Conservation (phyloP, 768 basidiomycete genomes). For the Phylloporus sp. region DNA sequence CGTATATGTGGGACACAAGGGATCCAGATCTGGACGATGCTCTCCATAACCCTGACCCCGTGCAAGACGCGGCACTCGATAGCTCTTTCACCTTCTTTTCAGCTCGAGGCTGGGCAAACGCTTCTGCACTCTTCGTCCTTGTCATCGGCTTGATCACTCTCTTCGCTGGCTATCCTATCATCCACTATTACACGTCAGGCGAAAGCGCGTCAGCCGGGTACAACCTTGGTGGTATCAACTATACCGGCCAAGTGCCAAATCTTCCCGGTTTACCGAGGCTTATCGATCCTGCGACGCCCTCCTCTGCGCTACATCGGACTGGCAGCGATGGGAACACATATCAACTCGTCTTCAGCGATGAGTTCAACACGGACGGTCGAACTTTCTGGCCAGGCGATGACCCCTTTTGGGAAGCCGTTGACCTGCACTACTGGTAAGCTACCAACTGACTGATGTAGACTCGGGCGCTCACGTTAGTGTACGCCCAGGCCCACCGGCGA, state of each 20-base stretch:
- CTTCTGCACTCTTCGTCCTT: conserved; percentile 66
- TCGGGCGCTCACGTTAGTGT: conserved; percentile 4
- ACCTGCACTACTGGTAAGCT: conserved; percentile 75
- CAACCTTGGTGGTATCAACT: conserved; percentile 83
- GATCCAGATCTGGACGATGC: conserved; percentile 88
- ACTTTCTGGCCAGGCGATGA: conserved; percentile 80
- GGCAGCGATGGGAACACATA: conserved; percentile 77
- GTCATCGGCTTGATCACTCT: conserved; percentile 64
- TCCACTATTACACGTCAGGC: conserved; percentile 45
- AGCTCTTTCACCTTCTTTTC: conserved; percentile 71
- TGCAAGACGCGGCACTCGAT: conserved; percentile 57
- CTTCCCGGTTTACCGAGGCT: conserved; percentile 62
- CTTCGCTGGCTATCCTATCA: conserved; percentile 87
- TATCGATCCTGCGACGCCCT: conserved; percentile 76
- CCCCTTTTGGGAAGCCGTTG: conserved; percentile 81
- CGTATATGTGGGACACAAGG: conserved; percentile 69
- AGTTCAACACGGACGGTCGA: conserved; percentile 69
- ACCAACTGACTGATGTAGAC: not conserved
- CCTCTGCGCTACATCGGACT: conserved; percentile 46
- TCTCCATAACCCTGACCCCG: conserved; percentile 82
- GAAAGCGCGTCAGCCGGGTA: conserved; percentile 43
- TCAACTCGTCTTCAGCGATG: conserved; percentile 83
- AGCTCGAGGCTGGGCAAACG: conserved; percentile 76
- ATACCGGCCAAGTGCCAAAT: conserved; percentile 78
- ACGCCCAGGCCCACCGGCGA: conserved; percentile 57